phyloP scores from a whole-genome alignment of 1,284 basidiomycete species.

The Leccinum solheimii region DNA sequence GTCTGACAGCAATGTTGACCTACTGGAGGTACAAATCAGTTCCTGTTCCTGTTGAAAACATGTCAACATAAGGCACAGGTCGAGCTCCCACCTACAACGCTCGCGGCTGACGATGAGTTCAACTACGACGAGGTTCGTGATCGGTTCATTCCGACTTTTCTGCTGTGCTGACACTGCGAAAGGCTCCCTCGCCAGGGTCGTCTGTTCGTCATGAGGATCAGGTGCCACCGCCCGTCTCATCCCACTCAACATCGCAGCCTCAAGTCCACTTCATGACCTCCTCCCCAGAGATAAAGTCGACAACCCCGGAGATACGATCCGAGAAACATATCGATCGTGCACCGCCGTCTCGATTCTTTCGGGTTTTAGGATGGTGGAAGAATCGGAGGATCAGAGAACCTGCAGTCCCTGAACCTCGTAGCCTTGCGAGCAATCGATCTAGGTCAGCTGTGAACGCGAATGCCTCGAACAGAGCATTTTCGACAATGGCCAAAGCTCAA shows the following conservation, averaged over 20 bases:
- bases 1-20: too few species aligned
- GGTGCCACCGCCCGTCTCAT: background rate
- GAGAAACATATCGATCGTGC: too few species aligned
- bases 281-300: background rate
- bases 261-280: background rate
- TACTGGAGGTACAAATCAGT: too few species aligned
- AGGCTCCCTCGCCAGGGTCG: background rate
- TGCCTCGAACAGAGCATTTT: background rate
- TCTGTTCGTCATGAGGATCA: background rate
- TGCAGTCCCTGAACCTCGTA: background rate
- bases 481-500: background rate
- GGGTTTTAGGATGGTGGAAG: background rate
- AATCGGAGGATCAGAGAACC: background rate
- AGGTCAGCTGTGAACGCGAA: background rate
- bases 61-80: too few species aligned
- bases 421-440: background rate
- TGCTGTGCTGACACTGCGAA: background rate
- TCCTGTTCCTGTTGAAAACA: too few species aligned
- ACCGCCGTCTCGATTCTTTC: background rate
- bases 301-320: background rate
- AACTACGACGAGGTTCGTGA: background rate
- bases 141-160: background rate
- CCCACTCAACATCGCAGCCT: background rate
- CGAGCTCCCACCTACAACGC: too few species aligned
- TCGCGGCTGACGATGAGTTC: too few species aligned